Conservation (phyloP, 192 early-diverging fungal species). For the Coemansia sp. region DNA sequence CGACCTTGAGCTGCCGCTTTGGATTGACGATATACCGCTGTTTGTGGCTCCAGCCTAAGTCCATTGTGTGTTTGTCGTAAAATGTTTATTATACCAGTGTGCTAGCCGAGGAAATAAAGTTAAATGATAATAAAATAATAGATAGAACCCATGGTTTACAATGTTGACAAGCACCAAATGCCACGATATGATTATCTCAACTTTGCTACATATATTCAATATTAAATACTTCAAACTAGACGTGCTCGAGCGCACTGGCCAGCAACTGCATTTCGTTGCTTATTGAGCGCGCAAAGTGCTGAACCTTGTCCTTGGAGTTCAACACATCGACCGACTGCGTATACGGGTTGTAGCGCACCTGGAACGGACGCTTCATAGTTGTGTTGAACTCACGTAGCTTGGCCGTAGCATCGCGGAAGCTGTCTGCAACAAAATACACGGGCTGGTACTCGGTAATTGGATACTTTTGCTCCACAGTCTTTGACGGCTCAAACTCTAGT, state of each 20-base stretch:
- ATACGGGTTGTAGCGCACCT: slow-evolving; percentile 86
- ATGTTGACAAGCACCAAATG: too few species aligned
- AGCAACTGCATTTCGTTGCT: slow-evolving; percentile 75
- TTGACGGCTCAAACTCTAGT: slow-evolving; percentile 74
- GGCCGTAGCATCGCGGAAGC: slow-evolving; percentile 89
- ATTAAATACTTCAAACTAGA: slow-evolving; percentile 14
- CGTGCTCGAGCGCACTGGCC: slow-evolving; percentile 68
- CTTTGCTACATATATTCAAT: too few species aligned
- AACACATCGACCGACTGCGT: slow-evolving; percentile 89
- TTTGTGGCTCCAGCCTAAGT: too few species aligned
- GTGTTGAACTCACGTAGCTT: slow-evolving; percentile 84
- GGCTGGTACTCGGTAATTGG: slow-evolving; percentile 94
- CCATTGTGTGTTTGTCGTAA: too few species aligned
- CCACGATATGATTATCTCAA: too few species aligned
- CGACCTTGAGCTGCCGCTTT: too few species aligned
- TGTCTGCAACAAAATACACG: slow-evolving; percentile 91
- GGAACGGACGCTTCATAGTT: slow-evolving; percentile 79
- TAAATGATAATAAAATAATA: too few species aligned
- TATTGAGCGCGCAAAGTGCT: slow-evolving; percentile 76
- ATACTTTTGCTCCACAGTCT: slow-evolving; percentile 70
- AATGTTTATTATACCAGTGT: too few species aligned
- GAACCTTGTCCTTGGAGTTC: slow-evolving; percentile 83
- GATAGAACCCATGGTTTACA: too few species aligned
- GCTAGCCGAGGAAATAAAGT: too few species aligned
- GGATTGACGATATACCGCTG: too few species aligned